Conservation (phyloP, 2,329 filamentous ascomycete genomes). For the Cercospora sp. region DNA sequence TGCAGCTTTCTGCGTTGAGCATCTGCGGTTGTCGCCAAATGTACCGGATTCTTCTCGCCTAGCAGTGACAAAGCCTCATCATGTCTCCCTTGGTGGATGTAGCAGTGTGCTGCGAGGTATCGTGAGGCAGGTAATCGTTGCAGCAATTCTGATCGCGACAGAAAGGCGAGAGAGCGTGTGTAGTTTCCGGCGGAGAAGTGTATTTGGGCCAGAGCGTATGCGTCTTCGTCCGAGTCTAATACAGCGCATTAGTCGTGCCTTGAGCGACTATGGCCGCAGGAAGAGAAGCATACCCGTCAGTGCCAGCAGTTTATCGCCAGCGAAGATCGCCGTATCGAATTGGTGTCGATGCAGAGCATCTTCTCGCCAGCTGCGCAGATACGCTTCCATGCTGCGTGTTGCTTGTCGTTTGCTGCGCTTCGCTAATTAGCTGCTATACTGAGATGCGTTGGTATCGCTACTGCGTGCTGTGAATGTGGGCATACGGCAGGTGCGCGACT, state of each 20-base stretch:
- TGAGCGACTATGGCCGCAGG: not conserved
- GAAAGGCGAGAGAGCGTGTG: conserved; percentile 81
- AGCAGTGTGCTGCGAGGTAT: conserved; percentile 90
- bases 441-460: conserved; percentile 9
- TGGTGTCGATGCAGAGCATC: conserved; percentile 95
- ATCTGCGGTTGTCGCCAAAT: conserved; percentile 70
- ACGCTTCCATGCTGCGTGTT: conserved; percentile 75
- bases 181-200: conserved; percentile 96
- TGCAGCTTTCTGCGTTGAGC: conserved; percentile 71
- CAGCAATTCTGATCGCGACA: conserved; percentile 80
- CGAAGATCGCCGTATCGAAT: conserved; percentile 93
- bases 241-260: conserved; percentile 5
- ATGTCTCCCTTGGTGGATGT: conserved; percentile 86
- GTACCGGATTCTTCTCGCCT: conserved; percentile 89
- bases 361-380: conserved; percentile 90
- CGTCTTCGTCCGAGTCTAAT: conserved; percentile 85
- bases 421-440: not conserved
- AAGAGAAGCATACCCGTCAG: conserved; percentile 69
- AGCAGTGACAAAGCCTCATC: conserved; percentile 84
- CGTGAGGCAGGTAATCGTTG: conserved; percentile 79
- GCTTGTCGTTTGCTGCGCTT: not conserved
- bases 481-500: conserved; percentile 3
- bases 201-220: conserved; percentile 96
- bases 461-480: conserved; percentile 3
- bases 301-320: conserved; percentile 93